Evolutionary conservation across 257 asterid species (phyloP), one percentile per base, ranked within the genome.

Genomic region (Jacaranda mimosifolia): DNA sequence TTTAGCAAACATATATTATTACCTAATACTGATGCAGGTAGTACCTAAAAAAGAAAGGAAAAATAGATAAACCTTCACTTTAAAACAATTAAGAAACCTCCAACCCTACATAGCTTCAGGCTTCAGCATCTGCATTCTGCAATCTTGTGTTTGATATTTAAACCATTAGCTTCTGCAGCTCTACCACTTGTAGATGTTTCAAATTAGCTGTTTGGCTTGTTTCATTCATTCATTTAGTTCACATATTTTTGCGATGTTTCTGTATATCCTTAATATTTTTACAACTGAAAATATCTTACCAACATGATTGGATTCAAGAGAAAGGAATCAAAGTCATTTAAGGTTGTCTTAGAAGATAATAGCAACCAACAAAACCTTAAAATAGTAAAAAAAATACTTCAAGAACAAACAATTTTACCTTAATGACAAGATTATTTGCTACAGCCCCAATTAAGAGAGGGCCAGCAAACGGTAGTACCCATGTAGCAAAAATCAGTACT

Each of bases 391-490:
- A 74, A 58, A 40, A 52, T 35, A 80, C 2, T 36, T 67, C 67
- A 70, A 55, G 46, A 78, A 9, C 40, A 18, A 48, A 17, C 18
- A 60, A 7, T 21, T 43, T 73, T 90, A 95, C 99, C 98, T 91
- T 91, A 75, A 95, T 87, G 83, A 93, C 91, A 57, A 95, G 93
- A 86, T 93, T 95, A 85, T 93, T 93, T 68, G 98, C 98, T 14
- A 89, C 84, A 59, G 91, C 94, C 18, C 97, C 97, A 63, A 93
- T 86, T 18, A 95, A 79, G 87, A 96, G 97, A 86, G 98, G 99
- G 35, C 95, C 99, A 67, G 99, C 98, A 85, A 96, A 87, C 26
- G 99, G 99, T 73, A 96, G 83, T 59, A 96, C 95, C 95, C 93
- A 93, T 9, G 90, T 84, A n/a, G 96, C 92, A 65, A 96, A 80